Percentiles rank a stretch among this genome's conserved stretches.
phyloP scores from a whole-genome alignment of 352 stramenopile species.

The Phytophthora pisi region DNA sequence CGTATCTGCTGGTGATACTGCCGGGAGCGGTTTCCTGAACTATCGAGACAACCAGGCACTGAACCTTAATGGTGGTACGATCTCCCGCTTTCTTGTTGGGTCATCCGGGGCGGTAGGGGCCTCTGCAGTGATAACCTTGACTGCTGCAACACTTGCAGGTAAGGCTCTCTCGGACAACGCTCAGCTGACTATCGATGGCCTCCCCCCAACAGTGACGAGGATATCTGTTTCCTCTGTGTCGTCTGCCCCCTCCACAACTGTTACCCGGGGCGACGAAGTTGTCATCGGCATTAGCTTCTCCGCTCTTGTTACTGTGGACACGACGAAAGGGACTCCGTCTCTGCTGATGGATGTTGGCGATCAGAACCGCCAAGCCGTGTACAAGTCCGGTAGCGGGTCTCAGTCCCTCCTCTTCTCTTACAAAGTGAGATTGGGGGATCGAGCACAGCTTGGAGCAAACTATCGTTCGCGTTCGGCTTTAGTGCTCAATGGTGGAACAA shows the following conservation, averaged over 20 bases:
- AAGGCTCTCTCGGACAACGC: constrained; percentile 59
- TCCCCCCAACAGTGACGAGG: constrained; percentile 48
- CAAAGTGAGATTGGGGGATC: constrained; percentile 64
- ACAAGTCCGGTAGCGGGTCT: constrained; percentile 58
- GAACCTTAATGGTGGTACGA: constrained; percentile 70
- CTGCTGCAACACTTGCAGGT: constrained; percentile 31
- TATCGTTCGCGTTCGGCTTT: constrained; percentile 58
- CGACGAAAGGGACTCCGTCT: constrained; percentile 55
- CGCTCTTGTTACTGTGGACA: constrained; percentile 58
- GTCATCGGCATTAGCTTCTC: constrained; percentile 74
- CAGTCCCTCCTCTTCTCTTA: constrained; percentile 69
- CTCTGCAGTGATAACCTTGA: constrained; percentile 47
- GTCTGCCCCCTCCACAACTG: constrained; percentile 40
- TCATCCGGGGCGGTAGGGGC: constrained; percentile 8
- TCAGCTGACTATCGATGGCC: constrained; percentile 57
- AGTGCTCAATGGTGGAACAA: constrained; percentile 66
- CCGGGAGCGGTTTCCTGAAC: constrained; percentile 58
- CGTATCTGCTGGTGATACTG: constrained; percentile 65
- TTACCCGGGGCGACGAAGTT: constrained; percentile 51
- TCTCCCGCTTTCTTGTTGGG: constrained; percentile 42
- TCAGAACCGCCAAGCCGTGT: constrained; percentile 69
- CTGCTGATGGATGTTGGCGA: constrained; percentile 62
- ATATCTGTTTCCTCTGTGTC: constrained; percentile 49
- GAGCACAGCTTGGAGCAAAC: constrained; percentile 48
- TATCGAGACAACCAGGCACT: constrained; percentile 68